Evolutionary conservation across 192 early-diverging fungal genomes (phyloP).

Genomic region (Coemansia sp.): DNA sequence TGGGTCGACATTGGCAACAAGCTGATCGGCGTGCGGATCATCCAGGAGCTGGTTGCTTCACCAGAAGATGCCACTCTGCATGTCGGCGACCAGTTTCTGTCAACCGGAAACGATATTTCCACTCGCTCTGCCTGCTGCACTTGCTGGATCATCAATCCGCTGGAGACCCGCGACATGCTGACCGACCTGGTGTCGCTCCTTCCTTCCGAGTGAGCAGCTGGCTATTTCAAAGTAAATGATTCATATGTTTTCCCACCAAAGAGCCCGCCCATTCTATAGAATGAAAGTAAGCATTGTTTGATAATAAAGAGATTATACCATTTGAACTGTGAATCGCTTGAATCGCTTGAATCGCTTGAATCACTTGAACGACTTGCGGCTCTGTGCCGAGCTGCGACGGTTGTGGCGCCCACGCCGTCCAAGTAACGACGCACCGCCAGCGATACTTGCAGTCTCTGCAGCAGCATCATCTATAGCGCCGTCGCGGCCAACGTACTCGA

Average conservation of each 20-base stretch:
- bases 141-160: slow-evolving; percentile 85
- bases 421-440: slow-evolving; percentile 15
- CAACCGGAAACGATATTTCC: slow-evolving; percentile 88
- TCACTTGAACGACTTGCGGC: slow-evolving; percentile 45
- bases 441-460: slow-evolving; percentile 31
- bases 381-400: slow-evolving; percentile 43
- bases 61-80: slow-evolving; percentile 69
- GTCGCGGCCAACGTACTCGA: slow-evolving; percentile 30
- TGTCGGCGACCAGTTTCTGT: slow-evolving; percentile 90
- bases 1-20: slow-evolving; percentile 97
- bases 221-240: no score
- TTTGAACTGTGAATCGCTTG: background rate
- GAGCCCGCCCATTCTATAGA: no score
- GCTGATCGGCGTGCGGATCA: slow-evolving; percentile 83
- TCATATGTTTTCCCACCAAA: no score
- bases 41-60: slow-evolving; percentile 67
- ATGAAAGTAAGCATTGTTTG: background rate
- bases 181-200: slow-evolving; percentile 57
- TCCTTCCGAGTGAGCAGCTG: no score
- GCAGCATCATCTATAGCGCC: slow-evolving; percentile 7
- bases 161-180: slow-evolving; percentile 77
- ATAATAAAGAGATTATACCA: background rate
- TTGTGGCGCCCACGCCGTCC: slow-evolving; percentile 30
- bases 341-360: background rate
- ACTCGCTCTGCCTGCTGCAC: slow-evolving; percentile 84